Percentiles rank a stretch among this genome's conserved stretches.
phyloP scores from a whole-genome alignment of 257 asterid genomes.

The Solanum virginianum region DNA sequence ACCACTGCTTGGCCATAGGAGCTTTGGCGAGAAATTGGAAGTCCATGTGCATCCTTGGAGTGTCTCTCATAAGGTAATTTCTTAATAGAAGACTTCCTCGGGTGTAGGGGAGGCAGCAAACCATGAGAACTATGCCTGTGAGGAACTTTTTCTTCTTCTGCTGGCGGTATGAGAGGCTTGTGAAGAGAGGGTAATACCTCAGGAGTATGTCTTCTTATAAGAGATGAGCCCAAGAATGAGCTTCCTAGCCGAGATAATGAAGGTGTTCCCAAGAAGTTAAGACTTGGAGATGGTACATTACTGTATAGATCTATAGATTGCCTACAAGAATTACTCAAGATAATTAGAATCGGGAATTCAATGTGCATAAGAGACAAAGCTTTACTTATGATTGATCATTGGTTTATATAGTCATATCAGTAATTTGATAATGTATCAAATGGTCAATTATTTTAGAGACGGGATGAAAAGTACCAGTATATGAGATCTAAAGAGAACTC shows the following conservation, averaged over 20 bases:
- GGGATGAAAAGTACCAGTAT: not conserved
- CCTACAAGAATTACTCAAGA: conserved; percentile 34
- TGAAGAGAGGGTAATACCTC: conserved; percentile 61
- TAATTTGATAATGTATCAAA: not conserved
- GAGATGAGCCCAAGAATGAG: conserved; percentile 63
- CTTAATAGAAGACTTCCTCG: conserved; percentile 38
- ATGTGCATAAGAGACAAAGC: not conserved
- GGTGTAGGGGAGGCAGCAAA: conserved; percentile 48
- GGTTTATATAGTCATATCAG: not conserved
- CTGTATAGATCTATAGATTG: conserved; percentile 85
- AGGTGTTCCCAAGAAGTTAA: conserved; percentile 70
- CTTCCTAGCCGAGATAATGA: conserved; percentile 56
- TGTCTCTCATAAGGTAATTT: conserved; percentile 38
- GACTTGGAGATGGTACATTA: conserved; percentile 83
- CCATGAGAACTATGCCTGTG: conserved; percentile 62
- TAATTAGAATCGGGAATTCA: not conserved
- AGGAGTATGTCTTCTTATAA: conserved; percentile 66
- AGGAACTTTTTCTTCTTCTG: conserved; percentile 28
- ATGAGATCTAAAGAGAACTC: not conserved
- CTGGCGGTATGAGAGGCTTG: conserved; percentile 55
- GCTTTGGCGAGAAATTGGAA: conserved; percentile 43
- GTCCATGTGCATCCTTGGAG: conserved; percentile 46
- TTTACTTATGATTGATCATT: not conserved
- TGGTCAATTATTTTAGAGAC: not conserved
- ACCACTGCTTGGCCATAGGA: conserved; percentile 76